Evolutionary conservation across 1,284 basidiomycete genomes (phyloP), one percentile per base, ranked within the genome.

Genomic region (Vanrija pseudolonga): DNA sequence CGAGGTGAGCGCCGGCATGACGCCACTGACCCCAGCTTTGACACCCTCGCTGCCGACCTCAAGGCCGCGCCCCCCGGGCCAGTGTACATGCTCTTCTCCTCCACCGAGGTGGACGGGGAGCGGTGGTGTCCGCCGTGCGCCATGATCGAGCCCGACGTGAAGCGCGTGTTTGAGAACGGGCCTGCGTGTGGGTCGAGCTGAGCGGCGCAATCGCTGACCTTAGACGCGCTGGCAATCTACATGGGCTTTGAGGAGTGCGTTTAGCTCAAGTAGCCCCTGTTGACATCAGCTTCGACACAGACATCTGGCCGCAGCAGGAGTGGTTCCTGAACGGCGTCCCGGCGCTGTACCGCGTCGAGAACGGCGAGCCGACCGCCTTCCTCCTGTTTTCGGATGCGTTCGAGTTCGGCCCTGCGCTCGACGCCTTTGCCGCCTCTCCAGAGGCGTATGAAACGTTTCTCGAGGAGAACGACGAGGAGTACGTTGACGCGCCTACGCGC

Each of bases 401-500:
- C 39, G 18, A 18, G 28, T 50, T 50, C 48, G 44, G 66, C 44
- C 57, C 55, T 4, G 46, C 60, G 24, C 58, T 73, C 4, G 79
- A 80, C 11, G 86, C 86, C 0, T 88, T 84, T 68, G 79, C 88
- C 50, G 88, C 18, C 23, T 45, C 45, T 28, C 38, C 40, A 17
- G 45, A 46, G 2, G 18, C 23, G 18, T 52, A 52, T 39, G 51
- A 52, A 39, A 19, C 45, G 15, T 52, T 20, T 15, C 24, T 32
- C 11, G 26, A 42, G 38, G 18, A 47, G 45, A 20, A 41, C 24
- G 51, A 26, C 8, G 39, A 41, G 20, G 12, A 36, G n/a, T 52
- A 52, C 39, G 44, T 46, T 22, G 38, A 39, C 18, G 24, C 44
- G 7, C 15, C 18, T 11, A 41, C 28, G 14, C 44, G 51, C 45